Percentiles rank a stretch among this genome's conserved stretches.
These are phyloP conservation scores for Naganishia randhawae DNA, from an alignment of 768 basidiomycete genomes.

Conservation along the genomic window DNA sequence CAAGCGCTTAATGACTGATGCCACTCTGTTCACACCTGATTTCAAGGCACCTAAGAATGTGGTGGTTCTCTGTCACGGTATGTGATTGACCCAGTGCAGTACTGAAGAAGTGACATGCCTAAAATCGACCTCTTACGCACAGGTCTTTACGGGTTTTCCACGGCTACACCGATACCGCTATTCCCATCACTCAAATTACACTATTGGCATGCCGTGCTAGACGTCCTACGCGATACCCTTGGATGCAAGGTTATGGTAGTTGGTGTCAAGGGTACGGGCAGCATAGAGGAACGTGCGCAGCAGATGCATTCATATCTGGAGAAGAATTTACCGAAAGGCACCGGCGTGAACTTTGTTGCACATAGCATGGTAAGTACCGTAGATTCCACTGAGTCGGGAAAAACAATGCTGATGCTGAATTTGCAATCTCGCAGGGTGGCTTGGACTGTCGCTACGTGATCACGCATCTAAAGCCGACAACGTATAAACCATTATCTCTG, in stretches of 20 bases:
- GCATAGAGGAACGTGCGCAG: slow-evolving; percentile 73
- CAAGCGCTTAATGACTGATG: slow-evolving; percentile 63
- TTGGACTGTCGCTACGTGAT: slow-evolving; percentile 91
- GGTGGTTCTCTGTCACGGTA: slow-evolving; percentile 94
- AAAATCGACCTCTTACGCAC: slow-evolving; percentile 38
- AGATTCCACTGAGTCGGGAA: neutral
- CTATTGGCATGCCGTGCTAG: slow-evolving; percentile 88
- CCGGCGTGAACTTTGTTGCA: slow-evolving; percentile 85
- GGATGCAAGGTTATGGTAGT: slow-evolving; percentile 96
- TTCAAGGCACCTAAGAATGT: slow-evolving; percentile 73
- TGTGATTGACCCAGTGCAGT: slow-evolving; percentile 36
- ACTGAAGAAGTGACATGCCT: neutral
- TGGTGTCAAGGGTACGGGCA: slow-evolving; percentile 87
- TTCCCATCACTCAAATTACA: slow-evolving; percentile 82
- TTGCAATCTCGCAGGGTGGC: slow-evolving; percentile 59
- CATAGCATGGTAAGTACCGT: slow-evolving; percentile 71
- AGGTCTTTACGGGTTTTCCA: slow-evolving; percentile 92
- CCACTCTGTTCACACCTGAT: slow-evolving; percentile 71
- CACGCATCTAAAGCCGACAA: slow-evolving; percentile 71
- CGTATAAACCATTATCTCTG: slow-evolving; percentile 80
- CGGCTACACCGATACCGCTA: slow-evolving; percentile 68
- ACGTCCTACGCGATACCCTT: slow-evolving; percentile 70
- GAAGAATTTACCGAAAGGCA: slow-evolving; percentile 60
- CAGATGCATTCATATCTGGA: slow-evolving; percentile 70
- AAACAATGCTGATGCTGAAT: neutral